A percentile compares a stretch with the other conserved stretches of the same genome.
Conservation (phyloP, 805 yeast genomes). For the Metschnikowia koreensis region DNA sequence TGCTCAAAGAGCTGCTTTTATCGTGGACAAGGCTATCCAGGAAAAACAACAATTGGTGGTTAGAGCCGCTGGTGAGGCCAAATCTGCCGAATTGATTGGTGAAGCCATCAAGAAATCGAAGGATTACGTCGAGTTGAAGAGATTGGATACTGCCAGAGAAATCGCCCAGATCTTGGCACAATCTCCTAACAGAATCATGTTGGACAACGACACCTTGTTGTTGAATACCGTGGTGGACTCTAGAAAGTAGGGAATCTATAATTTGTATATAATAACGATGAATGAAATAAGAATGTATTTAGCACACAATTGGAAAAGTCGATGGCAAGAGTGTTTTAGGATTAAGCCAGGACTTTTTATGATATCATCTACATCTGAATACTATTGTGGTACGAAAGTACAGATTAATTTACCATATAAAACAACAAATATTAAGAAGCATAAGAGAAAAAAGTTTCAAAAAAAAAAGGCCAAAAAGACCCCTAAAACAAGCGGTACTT, state of each 20-base stretch:
- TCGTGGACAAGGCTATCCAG: constrained; percentile 95
- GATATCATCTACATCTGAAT: too few species aligned
- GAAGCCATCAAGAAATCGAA: constrained; percentile 96
- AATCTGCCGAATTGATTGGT: constrained; percentile 97
- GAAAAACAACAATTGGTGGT: constrained; percentile 97
- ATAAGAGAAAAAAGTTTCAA: too few species aligned
- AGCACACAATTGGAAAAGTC: too few species aligned
- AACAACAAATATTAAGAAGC: too few species aligned
- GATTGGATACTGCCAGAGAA: constrained; percentile 95
- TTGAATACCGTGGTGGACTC: constrained; percentile 84
- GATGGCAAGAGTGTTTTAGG: too few species aligned
- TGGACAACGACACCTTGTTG: constrained; percentile 89
- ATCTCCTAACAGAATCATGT: constrained; percentile 88
- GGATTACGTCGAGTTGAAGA: constrained; percentile 94
- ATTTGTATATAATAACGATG: constrained; percentile 17
- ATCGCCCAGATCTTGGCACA: constrained; percentile 81
- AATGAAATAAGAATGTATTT: too few species aligned
- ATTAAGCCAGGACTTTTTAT: too few species aligned
- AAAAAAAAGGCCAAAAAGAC: too few species aligned
- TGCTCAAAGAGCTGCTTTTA: constrained; percentile 96
- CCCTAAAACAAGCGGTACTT: too few species aligned
- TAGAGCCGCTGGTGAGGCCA: constrained; percentile 97
- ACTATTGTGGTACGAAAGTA: too few species aligned
- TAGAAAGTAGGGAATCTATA: constrained; percentile 42
- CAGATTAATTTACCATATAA: too few species aligned